Evolutionary conservation across 2,329 filamentous ascomycete genomes (phyloP), one percentile per base, ranked within the genome.

Genomic region (Byssochlamys sp.): DNA sequence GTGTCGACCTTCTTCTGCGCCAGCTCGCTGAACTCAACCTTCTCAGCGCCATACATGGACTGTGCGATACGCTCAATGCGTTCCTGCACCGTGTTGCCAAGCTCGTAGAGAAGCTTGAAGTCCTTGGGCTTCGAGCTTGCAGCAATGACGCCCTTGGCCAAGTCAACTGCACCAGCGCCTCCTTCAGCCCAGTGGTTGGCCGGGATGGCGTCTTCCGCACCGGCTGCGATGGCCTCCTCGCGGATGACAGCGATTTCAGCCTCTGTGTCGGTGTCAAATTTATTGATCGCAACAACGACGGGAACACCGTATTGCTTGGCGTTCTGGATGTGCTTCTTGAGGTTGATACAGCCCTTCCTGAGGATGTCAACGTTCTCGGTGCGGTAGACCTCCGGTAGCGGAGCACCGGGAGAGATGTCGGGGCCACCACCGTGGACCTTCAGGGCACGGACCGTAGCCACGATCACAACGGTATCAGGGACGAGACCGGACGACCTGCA

Each of bases 171-270:
- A 52, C 94, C 94, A 72, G 86, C 87, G 61, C 94, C 94, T 69
- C 94, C 94, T 73, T 96, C 88, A 48, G 92, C 91, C 89, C 92
- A 99, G 81, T 99, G 94, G 77, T 95, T 95, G 12, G 94, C 88
- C 53, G 92, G 81, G 66, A 99, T 89, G 55, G 94, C 94, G 70
- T 96, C 91, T 71, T 95, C 90, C 14, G 94, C 94, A 58, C 94
- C 94, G 3, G 94, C 94, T 53, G 90, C 85, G 61, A 96, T 84
- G 52, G 94, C 87, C 73, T 96, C 92, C 72, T 97, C 91, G 58
- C 89, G 87, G 65, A 99, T 85, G 61, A 94, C 88, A 39, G 87
- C 84, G 60, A 96, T 87, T 73, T 99, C 94, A 56, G 91, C 91
- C 12, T 92, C 87, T 1, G 91, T 96, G 71, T 99, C 94, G 4